Conservation (phyloP, 2,329 filamentous ascomycete species). For the Cytospora leucostoma region DNA sequence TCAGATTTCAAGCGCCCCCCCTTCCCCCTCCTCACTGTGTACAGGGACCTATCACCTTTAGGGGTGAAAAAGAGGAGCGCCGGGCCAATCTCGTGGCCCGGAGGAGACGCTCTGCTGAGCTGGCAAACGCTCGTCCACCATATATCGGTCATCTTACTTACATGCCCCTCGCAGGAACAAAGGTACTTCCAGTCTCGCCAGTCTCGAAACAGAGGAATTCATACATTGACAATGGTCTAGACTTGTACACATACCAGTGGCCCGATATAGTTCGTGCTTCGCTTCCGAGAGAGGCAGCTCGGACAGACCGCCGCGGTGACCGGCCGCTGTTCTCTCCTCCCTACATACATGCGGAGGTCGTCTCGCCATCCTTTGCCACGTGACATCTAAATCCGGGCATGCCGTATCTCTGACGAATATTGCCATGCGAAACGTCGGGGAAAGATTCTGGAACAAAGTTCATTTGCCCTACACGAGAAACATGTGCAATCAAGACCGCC, state of each 20-base stretch:
- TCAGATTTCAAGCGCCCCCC: conserved; percentile 4
- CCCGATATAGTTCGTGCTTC: neutral
- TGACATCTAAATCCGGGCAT: conserved; percentile 24
- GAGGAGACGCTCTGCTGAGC: conserved; percentile 16
- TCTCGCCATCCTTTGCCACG: conserved; percentile 21
- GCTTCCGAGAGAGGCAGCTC: conserved; percentile 15
- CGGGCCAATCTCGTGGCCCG: conserved; percentile 18
- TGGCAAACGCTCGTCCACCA: conserved; percentile 9
- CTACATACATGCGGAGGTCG: conserved; percentile 13
- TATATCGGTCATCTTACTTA: conserved; percentile 4
- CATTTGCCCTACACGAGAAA: conserved; percentile 14
- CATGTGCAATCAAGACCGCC: conserved; percentile 4
- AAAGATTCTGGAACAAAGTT: conserved; percentile 14
- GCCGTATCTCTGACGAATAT: conserved; percentile 17
- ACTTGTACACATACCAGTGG: conserved; percentile 6
- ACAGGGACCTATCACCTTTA: conserved; percentile 4
- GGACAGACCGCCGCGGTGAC: neutral
- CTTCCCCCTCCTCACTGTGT: neutral
- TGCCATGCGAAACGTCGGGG: conserved; percentile 10
- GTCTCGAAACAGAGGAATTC: neutral
- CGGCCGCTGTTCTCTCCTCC: neutral
- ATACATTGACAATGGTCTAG: neutral
- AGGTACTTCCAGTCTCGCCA: neutral
- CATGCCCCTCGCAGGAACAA: conserved; percentile 1
- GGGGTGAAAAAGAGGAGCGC: conserved; percentile 8